phyloP scores from a whole-genome alignment of 2,329 filamentous ascomycete species.

The Trichoderma koningiopsis region DNA sequence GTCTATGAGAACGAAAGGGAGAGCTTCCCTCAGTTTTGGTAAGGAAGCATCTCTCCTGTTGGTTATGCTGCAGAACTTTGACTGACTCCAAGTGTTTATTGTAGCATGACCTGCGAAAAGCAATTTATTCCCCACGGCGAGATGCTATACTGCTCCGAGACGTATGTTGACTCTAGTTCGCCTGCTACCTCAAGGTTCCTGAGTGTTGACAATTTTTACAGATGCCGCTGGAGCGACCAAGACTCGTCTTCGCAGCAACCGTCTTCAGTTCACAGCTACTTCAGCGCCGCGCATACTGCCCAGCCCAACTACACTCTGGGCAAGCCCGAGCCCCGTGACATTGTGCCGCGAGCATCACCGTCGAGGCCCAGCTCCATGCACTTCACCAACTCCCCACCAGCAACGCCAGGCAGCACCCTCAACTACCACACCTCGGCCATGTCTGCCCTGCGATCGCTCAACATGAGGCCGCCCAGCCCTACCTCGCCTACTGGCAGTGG shows the following conservation, averaged over 20 bases:
- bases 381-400: constrained; percentile 55
- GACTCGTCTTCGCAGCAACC: constrained; percentile 39
- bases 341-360: constrained; percentile 64
- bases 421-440: constrained; percentile 54
- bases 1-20: constrained; percentile 61
- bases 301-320: constrained; percentile 49
- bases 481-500: constrained; percentile 53
- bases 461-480: constrained; percentile 57
- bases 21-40: constrained; percentile 68
- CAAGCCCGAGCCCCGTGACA: constrained; percentile 59
- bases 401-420: constrained; percentile 44
- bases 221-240: constrained; percentile 59
- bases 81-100: constrained; percentile 29
- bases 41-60: constrained; percentile 36
- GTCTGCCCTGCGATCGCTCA: constrained; percentile 58
- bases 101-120: constrained; percentile 68
- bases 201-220: constrained; percentile 37
- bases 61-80: constrained; percentile 12
- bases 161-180: constrained; percentile 48
- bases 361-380: constrained; percentile 60
- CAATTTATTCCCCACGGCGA: constrained; percentile 63
- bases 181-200: not conserved
- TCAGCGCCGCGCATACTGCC: constrained; percentile 38
- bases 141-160: constrained; percentile 64
- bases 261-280: constrained; percentile 37